Conservation (phyloP, 768 basidiomycete genomes). For the Agaricus sinodeliciosus region DNA sequence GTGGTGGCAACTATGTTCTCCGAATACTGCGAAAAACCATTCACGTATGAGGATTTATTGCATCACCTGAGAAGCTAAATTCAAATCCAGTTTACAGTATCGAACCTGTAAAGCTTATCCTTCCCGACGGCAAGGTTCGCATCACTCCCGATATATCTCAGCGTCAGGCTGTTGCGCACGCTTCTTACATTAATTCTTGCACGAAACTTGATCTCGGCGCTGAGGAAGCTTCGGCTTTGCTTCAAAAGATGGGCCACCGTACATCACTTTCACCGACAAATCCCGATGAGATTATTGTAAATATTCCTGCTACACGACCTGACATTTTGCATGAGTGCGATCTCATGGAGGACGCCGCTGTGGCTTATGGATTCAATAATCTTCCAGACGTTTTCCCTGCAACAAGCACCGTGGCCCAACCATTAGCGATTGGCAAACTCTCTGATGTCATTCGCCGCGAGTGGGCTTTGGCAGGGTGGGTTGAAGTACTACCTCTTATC, state of each 20-base stretch:
- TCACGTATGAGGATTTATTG: slow-evolving; percentile 57
- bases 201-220: slow-evolving; percentile 75
- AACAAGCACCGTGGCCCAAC: slow-evolving; percentile 93
- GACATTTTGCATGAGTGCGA: slow-evolving; percentile 99
- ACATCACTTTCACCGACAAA: slow-evolving; percentile 46
- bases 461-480: slow-evolving; percentile 94
- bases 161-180: slow-evolving; percentile 63
- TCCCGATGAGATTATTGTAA: slow-evolving; percentile 64
- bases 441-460: slow-evolving; percentile 84
- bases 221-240: slow-evolving; percentile 59
- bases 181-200: slow-evolving; percentile 94
- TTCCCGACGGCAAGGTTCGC: slow-evolving; percentile 66
- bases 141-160: slow-evolving; percentile 81
- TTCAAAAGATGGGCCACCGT: slow-evolving; percentile 78
- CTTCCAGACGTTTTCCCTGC: slow-evolving; percentile 86
- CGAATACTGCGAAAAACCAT: slow-evolving; percentile 89
- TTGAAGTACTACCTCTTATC: slow-evolving; percentile 91
- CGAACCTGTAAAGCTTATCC: slow-evolving; percentile 84
- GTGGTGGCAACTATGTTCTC: slow-evolving; percentile 98
- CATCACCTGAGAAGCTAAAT: not conserved
- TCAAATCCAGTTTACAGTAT: slow-evolving; percentile 44
- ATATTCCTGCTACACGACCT: slow-evolving; percentile 90
- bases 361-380: slow-evolving; percentile 98
- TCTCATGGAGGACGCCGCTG: slow-evolving; percentile 96
- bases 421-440: slow-evolving; percentile 82